Percentiles rank a stretch among this genome's conserved stretches.
phyloP scores from a whole-genome alignment of 2,329 filamentous ascomycete species.

The Thielaviopsis populi region DNA sequence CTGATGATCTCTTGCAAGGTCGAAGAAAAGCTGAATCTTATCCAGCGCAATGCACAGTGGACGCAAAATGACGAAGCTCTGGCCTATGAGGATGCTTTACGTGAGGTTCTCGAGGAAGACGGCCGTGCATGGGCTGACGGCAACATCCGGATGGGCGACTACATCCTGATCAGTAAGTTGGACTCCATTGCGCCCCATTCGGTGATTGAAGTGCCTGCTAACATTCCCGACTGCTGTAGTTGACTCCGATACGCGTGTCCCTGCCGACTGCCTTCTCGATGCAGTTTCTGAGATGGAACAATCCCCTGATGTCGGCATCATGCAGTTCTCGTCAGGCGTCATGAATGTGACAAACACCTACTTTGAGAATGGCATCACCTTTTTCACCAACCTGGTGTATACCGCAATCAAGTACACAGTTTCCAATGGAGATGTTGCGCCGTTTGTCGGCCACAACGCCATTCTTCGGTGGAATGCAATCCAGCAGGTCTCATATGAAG shows the following conservation, averaged over 20 bases:
- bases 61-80: constrained; percentile 51
- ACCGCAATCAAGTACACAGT: constrained; percentile 65
- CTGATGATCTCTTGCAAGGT: constrained; percentile 54
- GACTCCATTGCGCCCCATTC: background rate
- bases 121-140: constrained; percentile 68
- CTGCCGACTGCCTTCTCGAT: constrained; percentile 61
- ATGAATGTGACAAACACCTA: constrained; percentile 66
- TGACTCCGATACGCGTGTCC: constrained; percentile 67
- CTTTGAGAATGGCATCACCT: constrained; percentile 55
- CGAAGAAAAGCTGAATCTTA: constrained; percentile 48
- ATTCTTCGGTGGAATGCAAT: constrained; percentile 61
- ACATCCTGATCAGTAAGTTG: constrained; percentile 39
- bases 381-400: constrained; percentile 62
- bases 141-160: constrained; percentile 74
- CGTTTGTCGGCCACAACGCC: constrained; percentile 70
- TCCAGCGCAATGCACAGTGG: constrained; percentile 47
- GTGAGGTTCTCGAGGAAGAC: constrained; percentile 50
- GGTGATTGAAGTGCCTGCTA: too few relatives aligned
- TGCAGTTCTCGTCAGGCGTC: constrained; percentile 63
- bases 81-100: constrained; percentile 50
- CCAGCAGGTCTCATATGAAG: constrained; percentile 55
- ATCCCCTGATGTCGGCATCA: constrained; percentile 61
- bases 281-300: constrained; percentile 72
- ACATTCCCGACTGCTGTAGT: constrained; percentile 23
- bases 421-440: constrained; percentile 59